A percentile compares a stretch with the other conserved stretches of the same genome.
phyloP scores from a whole-genome alignment of 148 eudicot genomes.

The Cornus kousa region DNA sequence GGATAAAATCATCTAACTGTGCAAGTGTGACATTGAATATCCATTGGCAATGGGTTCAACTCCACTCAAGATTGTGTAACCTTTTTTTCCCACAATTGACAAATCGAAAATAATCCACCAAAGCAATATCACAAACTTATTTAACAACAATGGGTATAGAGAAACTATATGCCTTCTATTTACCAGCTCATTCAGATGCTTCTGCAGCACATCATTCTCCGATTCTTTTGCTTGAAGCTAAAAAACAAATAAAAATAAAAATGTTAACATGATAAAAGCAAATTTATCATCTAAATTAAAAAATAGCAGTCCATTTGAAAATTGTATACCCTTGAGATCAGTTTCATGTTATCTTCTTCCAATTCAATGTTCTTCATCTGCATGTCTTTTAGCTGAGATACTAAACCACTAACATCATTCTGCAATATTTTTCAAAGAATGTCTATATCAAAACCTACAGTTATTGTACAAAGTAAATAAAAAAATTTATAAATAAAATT shows the following conservation, averaged over 20 bases:
- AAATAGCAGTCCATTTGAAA: not conserved
- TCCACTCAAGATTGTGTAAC: not conserved
- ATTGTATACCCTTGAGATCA: constrained; percentile 53
- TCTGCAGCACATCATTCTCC: constrained; percentile 58
- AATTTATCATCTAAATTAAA: not conserved
- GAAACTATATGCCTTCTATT: constrained; percentile 5
- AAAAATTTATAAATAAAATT: not conserved
- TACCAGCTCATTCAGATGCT: constrained; percentile 83
- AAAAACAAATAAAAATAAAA: constrained; percentile 9
- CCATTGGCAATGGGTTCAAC: constrained; percentile 9
- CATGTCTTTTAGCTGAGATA: constrained; percentile 79
- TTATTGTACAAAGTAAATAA: not conserved
- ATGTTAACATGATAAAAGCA: constrained; percentile 4
- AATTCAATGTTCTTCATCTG: constrained; percentile 61
- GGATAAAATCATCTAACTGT: not conserved
- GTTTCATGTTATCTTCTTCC: constrained; percentile 65
- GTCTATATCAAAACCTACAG: not conserved
- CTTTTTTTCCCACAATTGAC: not conserved
- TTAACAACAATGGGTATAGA: not conserved
- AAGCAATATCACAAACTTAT: not conserved
- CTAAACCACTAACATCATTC: constrained; percentile 80
- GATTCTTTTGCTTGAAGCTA: constrained; percentile 66
- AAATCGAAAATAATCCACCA: not conserved
- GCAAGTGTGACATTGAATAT: not conserved
- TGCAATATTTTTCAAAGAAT: constrained; percentile 18